phyloP scores from a whole-genome alignment of 106 monocot genomes.

The Phalaenopsis equestris region DNA sequence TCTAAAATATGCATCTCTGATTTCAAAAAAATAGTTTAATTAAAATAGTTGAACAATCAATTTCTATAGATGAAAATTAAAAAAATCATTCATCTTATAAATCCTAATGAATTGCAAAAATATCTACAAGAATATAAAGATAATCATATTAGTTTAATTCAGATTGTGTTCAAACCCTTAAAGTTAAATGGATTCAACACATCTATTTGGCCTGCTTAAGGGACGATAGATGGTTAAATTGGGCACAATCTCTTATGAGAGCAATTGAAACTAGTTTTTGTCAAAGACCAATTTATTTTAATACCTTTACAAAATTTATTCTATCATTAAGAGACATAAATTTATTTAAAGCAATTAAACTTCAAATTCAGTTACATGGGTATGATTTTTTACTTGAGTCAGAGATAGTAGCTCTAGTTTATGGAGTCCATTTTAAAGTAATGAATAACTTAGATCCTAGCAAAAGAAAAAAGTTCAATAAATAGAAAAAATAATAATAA shows the following conservation, averaged over 20 bases:
- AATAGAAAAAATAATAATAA: too few species aligned
- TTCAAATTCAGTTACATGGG: neutral
- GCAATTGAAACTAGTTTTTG: too few species aligned
- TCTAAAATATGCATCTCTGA: neutral
- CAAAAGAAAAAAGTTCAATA: too few species aligned
- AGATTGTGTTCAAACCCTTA: neutral
- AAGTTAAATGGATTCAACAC: too few species aligned
- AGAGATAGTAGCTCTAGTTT: neutral
- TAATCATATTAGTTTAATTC: neutral
- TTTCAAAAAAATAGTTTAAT: neutral
- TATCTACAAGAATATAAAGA: neutral
- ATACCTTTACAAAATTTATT: neutral
- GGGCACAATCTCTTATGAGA: too few species aligned
- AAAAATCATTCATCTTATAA: neutral
- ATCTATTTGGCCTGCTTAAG: too few species aligned
- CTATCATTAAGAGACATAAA: neutral
- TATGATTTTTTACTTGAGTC: neutral
- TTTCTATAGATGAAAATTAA: neutral
- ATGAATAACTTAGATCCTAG: neutral
- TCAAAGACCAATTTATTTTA: neutral
- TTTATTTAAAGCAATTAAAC: neutral
- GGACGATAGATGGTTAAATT: neutral
- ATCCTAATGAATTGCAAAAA: neutral
- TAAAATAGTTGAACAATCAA: neutral
- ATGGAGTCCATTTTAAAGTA: neutral